phyloP scores from a whole-genome alignment of 768 basidiomycete genomes.

The Cystofilobasidium macerans region DNA sequence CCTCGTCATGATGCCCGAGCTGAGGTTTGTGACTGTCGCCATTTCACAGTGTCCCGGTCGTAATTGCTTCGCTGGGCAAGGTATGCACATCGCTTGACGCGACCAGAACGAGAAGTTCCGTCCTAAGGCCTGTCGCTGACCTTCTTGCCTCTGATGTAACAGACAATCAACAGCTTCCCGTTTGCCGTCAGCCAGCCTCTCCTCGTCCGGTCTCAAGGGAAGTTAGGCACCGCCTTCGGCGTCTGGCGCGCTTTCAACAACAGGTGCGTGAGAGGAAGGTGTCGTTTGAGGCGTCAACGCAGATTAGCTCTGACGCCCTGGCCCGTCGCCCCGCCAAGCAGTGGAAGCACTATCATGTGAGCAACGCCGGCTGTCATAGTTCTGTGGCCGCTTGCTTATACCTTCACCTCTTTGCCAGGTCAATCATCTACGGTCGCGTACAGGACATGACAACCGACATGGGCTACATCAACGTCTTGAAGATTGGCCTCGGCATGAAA shows the following conservation, averaged over 20 bases:
- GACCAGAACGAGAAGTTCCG: neutral
- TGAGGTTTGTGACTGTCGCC: no score
- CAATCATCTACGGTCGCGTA: slow-evolving; percentile 12
- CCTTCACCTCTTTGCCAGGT: neutral
- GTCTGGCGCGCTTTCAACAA: slow-evolving; percentile 23
- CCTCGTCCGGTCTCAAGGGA: slow-evolving; percentile 5
- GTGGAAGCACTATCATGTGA: neutral
- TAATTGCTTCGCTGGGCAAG: slow-evolving; percentile 22
- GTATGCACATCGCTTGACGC: slow-evolving; percentile 1
- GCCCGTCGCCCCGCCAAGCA: neutral
- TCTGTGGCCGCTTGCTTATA: neutral
- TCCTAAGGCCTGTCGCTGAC: neutral
- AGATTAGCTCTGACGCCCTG: neutral
- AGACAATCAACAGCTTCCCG: neutral
- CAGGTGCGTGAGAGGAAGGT: neutral
- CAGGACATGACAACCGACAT: slow-evolving; percentile 6
- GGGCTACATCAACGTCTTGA: slow-evolving; percentile 19
- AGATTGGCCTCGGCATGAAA: slow-evolving; percentile 17
- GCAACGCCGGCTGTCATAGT: neutral
- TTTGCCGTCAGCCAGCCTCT: slow-evolving; percentile 1
- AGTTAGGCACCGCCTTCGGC: slow-evolving; percentile 19
- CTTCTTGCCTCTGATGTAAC: neutral
- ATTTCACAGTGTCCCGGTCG: no score
- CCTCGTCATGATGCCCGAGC: no score
- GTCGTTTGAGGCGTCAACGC: neutral